Evolutionary conservation across 2,329 filamentous ascomycete species (phyloP), one percentile per base, ranked within the genome.

Genomic region (Penicillium hesseltinei): DNA sequence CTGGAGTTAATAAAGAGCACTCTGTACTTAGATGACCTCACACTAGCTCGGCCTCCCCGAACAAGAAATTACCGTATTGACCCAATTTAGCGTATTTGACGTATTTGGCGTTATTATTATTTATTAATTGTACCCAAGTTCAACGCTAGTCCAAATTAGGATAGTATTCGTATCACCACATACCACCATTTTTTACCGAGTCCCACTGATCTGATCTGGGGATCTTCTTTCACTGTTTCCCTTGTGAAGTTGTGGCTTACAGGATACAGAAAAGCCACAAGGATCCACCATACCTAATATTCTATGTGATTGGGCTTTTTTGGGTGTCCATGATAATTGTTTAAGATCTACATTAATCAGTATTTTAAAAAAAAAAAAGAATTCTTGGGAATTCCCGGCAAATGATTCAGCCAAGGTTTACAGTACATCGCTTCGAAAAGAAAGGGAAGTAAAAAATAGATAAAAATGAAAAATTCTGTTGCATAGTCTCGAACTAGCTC

Each of bases 181-280:
- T 50, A 53, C 55, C 55, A 23, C 39, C 7, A 25, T 39, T 35
- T 23, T 46, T 35, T 27, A 42, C 43, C 42, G 45, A 63, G 51
- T 51, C 43, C 62, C 63, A 64, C 63, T 65, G 63, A 65, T 65
- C 63, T 57, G 40, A 51, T 44, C 53, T 44, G 53, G 54, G 56
- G 47, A 51, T 51, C 45, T 50, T 55, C 45, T 44, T 36, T 49
- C 52, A 25, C 21, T 42, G 29, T 44, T 45, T 45, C 33, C 17
- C 21, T 47, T 25, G 44, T 55, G 45, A 47, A 57, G 45, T 40
- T 54, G 54, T 62, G 60, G 61, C 54, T 58, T 58, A 46, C 53
- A 47, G 35, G 35, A 40, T 42, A 44, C 27, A 43, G 38, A 54
- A 53, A 54, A 56, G 53, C 53, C 53, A 56, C 53, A 51, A 13